Evolutionary conservation across 2,329 filamentous ascomycete species (phyloP), one percentile per base, ranked within the genome.

Genomic region (Rhynchosporium graminicola): DNA sequence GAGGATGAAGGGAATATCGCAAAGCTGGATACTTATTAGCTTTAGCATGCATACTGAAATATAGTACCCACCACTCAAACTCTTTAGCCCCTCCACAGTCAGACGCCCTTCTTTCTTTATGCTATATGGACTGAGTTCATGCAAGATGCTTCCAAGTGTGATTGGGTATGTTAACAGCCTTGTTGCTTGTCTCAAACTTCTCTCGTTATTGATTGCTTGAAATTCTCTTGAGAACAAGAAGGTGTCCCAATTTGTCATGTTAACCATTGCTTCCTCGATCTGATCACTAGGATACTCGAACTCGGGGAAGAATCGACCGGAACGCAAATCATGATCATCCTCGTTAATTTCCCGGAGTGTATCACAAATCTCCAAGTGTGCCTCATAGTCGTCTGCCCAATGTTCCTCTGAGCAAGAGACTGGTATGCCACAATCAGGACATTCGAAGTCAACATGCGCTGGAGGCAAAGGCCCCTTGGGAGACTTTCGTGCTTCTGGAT

Each of bases 211-310:
- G 73, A 99, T 87, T 4, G 96, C 96, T 68, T 89, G 85, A 72
- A 95, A 98, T 71, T 96, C 89, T 72, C 95, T 84, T 3, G 92
- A 96, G 75, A 97, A 99, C 73, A 99, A 80, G 70, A 96, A 91
- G 0, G 95, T 98, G 76, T 99, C 95, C 95, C 95, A 99, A 76
- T 96, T 99, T 48, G 90, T 96, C 90, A 99, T 93, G 77, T 99
- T 99, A 68, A 97, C 86, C 68, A 95, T 83, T 40, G 92, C 91
- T 75, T 97, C 94, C 68, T 97, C 93, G 75, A 97, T 87, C 78
- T 97, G 93, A 60, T 88, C 83, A 13, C 89, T 91, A 0, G 95
- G 92, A 73, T 97, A 96, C 65, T 93, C 87, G 73, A 96, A 98
- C 76, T 99, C 96, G 13, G 90, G 88, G 77, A 99, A 99, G 76